A percentile compares a stretch with the other conserved stretches of the same genome.
Evolutionary conservation across 192 early-diverging fungal genomes (phyloP).

Genomic region (Lunasporangiospora selenospora): DNA sequence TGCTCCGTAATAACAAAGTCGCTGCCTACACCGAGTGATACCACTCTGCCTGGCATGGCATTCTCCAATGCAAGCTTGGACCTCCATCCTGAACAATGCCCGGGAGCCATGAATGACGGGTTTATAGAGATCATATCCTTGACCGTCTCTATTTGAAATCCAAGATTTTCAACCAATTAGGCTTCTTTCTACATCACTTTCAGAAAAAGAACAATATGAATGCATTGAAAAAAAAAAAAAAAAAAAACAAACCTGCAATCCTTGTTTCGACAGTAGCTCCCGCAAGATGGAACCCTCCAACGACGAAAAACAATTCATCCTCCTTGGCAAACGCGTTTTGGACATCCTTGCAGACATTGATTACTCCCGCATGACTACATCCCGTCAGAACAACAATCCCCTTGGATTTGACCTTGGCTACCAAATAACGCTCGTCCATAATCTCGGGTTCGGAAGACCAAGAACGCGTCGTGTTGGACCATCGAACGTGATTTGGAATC

Average conservation of each 20-base stretch:
- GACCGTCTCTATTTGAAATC: slow-evolving; percentile 23
- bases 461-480: background rate
- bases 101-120: slow-evolving; percentile 39
- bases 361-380: slow-evolving; percentile 46
- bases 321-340: slow-evolving; percentile 17
- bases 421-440: slow-evolving; percentile 44
- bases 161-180: too few relatives aligned
- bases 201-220: background rate
- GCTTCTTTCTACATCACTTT: too few relatives aligned
- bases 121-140: slow-evolving; percentile 23
- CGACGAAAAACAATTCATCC: slow-evolving; percentile 22
- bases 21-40: slow-evolving; percentile 28
- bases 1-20: slow-evolving; percentile 38
- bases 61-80: slow-evolving; percentile 40
- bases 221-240: background rate
- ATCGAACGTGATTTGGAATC: slow-evolving; percentile 31
- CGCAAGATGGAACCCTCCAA: slow-evolving; percentile 49
- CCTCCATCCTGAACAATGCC: slow-evolving; percentile 50
- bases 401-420: slow-evolving; percentile 29
- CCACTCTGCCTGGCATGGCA: slow-evolving; percentile 28
- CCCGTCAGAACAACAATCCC: slow-evolving; percentile 41
- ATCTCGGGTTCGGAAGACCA: slow-evolving; percentile 35
- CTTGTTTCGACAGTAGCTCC: slow-evolving; percentile 26
- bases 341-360: slow-evolving; percentile 41
- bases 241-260: slow-evolving; percentile 13